A percentile compares a stretch with the other conserved stretches of the same genome.
Conservation (phyloP, 2,329 filamentous ascomycete species). For the Monilinia vaccinii-corymbosi region DNA sequence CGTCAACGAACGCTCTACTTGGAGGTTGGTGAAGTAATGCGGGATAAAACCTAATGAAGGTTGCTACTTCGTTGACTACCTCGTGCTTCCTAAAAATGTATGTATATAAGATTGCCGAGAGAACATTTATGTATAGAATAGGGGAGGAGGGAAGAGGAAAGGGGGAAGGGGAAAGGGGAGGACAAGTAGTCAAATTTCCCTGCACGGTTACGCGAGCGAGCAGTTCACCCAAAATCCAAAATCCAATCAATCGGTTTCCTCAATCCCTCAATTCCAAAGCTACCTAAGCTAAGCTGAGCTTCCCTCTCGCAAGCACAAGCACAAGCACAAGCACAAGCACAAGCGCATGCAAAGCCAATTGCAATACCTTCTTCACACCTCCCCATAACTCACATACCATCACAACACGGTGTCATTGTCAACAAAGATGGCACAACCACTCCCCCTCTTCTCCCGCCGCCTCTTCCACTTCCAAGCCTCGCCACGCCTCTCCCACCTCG, state of each 20-base stretch:
- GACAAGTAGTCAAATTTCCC: not conserved
- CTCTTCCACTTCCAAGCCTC: constrained; percentile 22
- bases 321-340: no score
- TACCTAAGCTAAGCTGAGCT: not conserved
- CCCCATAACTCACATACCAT: not conserved
- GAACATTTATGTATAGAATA: no score
- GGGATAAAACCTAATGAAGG: no score
- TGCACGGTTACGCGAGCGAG: not conserved
- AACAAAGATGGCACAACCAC: constrained; percentile 25
- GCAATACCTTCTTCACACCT: not conserved
- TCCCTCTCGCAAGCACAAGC: not conserved
- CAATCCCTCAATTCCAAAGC: not conserved
- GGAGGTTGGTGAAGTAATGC: not conserved
- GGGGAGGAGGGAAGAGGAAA: not conserved
- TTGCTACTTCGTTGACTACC: no score
- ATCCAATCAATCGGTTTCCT: not conserved
- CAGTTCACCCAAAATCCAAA: not conserved
- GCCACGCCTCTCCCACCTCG: constrained; percentile 9
- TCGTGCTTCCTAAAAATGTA: no score
- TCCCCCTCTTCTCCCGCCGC: constrained; percentile 21
- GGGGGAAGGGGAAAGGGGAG: no score
- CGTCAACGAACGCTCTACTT: not conserved
- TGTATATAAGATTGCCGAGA: not conserved
- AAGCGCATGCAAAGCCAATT: no score
- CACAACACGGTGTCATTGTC: no score